Percentiles rank a stretch among this genome's conserved stretches.
Evolutionary conservation across 75 land plant genomes (phyloP).

Genomic region (Isoetes taiwanensis): DNA sequence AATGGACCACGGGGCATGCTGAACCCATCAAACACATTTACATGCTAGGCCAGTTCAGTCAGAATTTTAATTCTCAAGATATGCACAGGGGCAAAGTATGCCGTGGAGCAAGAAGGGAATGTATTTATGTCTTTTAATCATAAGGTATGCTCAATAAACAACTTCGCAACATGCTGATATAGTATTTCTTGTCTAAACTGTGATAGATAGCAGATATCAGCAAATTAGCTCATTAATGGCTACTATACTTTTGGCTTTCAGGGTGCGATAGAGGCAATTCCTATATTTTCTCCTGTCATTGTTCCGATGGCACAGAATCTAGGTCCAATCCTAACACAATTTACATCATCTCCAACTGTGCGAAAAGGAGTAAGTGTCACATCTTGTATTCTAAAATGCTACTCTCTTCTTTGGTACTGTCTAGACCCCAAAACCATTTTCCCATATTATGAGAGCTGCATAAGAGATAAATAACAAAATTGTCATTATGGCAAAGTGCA

Average conservation of each 20-base stretch:
- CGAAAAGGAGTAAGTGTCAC: slow-evolving; percentile 51
- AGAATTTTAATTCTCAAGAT: too few relatives aligned
- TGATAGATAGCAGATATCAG: neutral
- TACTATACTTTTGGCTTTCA: slow-evolving; percentile 13
- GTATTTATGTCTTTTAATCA: slow-evolving; percentile 85
- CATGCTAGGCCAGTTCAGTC: too few relatives aligned
- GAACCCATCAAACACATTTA: too few relatives aligned
- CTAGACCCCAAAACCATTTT: neutral
- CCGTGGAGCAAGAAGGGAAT: slow-evolving; percentile 79
- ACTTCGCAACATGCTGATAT: too few relatives aligned
- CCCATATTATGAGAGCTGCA: too few relatives aligned
- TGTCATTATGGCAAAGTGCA: neutral
- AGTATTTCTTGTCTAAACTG: neutral
- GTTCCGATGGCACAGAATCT: slow-evolving; percentile 91
- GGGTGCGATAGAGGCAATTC: slow-evolving; percentile 81
- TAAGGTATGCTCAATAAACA: too few relatives aligned
- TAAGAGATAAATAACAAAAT: too few relatives aligned
- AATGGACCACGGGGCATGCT: too few relatives aligned
- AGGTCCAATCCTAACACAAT: slow-evolving; percentile 68
- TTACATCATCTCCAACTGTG: slow-evolving; percentile 63
- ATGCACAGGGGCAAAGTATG: slow-evolving; percentile 85
- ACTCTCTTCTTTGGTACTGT: neutral
- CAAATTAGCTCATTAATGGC: neutral
- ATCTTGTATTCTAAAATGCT: neutral
- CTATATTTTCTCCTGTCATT: slow-evolving; percentile 85